These are phyloP conservation scores for Casaregolazyma suthepensis DNA, from an alignment of 1,139 yeast species.

Conservation along the genomic window DNA sequence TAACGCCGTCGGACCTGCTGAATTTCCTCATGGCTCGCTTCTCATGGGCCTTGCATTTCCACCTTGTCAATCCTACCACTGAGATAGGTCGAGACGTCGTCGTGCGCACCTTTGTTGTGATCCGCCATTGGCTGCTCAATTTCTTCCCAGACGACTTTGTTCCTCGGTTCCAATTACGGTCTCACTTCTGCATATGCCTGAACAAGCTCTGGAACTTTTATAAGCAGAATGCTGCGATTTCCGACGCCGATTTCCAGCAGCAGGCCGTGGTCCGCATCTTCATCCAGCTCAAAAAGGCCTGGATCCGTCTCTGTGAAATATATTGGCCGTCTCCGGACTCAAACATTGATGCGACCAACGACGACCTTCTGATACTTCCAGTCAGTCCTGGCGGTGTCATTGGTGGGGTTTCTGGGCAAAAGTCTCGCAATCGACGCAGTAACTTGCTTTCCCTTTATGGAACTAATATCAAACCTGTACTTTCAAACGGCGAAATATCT, in stretches of 20 bases:
- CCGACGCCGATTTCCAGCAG: slow-evolving; percentile 1
- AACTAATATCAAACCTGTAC: slow-evolving; percentile 27
- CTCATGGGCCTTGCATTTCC: slow-evolving; percentile 56
- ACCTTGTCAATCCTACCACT: slow-evolving; percentile 4
- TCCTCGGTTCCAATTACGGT: slow-evolving; percentile 30
- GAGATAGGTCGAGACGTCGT: slow-evolving; percentile 61
- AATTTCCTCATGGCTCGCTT: slow-evolving; percentile 58
- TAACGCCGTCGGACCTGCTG: slow-evolving; percentile 52
- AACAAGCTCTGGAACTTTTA: slow-evolving; percentile 28
- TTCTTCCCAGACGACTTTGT: slow-evolving; percentile 38
- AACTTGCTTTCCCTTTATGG: slow-evolving; percentile 28
- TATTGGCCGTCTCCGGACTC: slow-evolving; percentile 31
- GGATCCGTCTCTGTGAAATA: slow-evolving; percentile 31
- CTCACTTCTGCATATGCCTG: slow-evolving; percentile 25
- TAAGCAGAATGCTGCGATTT: slow-evolving; percentile 18
- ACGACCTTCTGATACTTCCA: slow-evolving; percentile 19
- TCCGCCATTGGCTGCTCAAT: slow-evolving; percentile 82
- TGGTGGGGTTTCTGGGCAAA: slow-evolving; percentile 11
- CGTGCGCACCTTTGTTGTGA: slow-evolving; percentile 78
- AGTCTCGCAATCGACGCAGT: slow-evolving; percentile 20
- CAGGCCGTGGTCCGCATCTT: slow-evolving; percentile 25
- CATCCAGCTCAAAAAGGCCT: slow-evolving; percentile 33
- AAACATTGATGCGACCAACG: slow-evolving; percentile 10
- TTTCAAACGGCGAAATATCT: slow-evolving; percentile 15
- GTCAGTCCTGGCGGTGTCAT: slow-evolving; percentile 25